Conservation (phyloP, 2,329 filamentous ascomycete species). For the Curvularia verruculosa region DNA sequence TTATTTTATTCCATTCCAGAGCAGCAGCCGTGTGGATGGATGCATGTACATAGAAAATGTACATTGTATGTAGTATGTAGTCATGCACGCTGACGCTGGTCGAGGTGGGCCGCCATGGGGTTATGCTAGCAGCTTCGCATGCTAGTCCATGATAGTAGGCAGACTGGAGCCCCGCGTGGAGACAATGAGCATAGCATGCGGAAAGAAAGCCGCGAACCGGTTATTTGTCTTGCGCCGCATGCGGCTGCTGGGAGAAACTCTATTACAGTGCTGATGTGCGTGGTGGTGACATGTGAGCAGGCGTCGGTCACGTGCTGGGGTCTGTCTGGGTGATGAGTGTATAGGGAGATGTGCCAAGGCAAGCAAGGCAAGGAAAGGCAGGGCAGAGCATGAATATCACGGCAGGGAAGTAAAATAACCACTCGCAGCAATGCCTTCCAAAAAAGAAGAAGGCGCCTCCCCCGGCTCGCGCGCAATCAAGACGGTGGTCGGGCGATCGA, state of each 20-base stretch:
- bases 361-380: neutral
- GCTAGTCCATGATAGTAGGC: constrained; percentile 1
- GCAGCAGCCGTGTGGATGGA: neutral
- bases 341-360: neutral
- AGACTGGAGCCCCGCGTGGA: constrained; percentile 13
- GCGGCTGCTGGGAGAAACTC: neutral
- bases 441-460: too few species aligned
- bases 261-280: neutral
- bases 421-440: too few species aligned
- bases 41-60: too few species aligned
- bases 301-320: neutral
- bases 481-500: neutral
- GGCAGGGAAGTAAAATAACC: too few species aligned
- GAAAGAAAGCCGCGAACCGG: constrained; percentile 6
- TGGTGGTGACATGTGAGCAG: neutral
- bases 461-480: constrained; percentile 1
- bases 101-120: constrained; percentile 1
- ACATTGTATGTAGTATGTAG: neutral
- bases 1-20: too few species aligned
- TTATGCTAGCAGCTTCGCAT: too few species aligned
- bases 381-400: neutral
- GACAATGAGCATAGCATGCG: constrained; percentile 2
- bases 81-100: constrained; percentile 5
- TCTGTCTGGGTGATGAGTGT: neutral
- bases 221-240: neutral